Percentiles rank a stretch among this genome's conserved stretches.
These are phyloP conservation scores for Rhinocladiella similis DNA, from an alignment of 2,329 filamentous ascomycete species.

Conservation along the genomic window DNA sequence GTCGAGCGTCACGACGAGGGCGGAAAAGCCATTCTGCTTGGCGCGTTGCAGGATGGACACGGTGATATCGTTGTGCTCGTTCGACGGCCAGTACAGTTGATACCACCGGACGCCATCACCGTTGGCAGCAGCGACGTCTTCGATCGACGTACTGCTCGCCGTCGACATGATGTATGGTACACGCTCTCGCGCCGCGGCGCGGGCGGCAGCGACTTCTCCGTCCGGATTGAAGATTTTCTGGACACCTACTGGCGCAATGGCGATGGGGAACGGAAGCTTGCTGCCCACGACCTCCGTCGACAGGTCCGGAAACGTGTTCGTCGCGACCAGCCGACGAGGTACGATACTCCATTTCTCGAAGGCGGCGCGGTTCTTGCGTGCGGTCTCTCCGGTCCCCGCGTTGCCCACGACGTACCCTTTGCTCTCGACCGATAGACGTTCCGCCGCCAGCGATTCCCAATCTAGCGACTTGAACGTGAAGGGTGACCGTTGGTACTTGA, in stretches of 20 bases:
- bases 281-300: slow-evolving; percentile 54
- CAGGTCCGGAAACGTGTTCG: slow-evolving; percentile 52
- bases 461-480: slow-evolving; percentile 61
- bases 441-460: slow-evolving; percentile 57
- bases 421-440: slow-evolving; percentile 47
- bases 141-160: slow-evolving; percentile 63
- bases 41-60: slow-evolving; percentile 63
- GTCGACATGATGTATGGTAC: slow-evolving; percentile 70
- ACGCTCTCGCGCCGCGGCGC: slow-evolving; percentile 59
- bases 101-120: slow-evolving; percentile 63
- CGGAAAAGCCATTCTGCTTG: slow-evolving; percentile 61
- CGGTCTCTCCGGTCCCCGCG: slow-evolving; percentile 61
- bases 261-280: slow-evolving; percentile 55
- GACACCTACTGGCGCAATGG: slow-evolving; percentile 68
- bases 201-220: slow-evolving; percentile 63
- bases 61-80: slow-evolving; percentile 60
- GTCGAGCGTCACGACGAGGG: slow-evolving; percentile 71
- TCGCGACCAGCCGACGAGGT: slow-evolving; percentile 46
- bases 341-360: slow-evolving; percentile 50
- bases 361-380: slow-evolving; percentile 60
- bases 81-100: slow-evolving; percentile 72
- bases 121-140: slow-evolving; percentile 63
- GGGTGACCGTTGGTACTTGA: slow-evolving; percentile 50
- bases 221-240: slow-evolving; percentile 67
- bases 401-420: slow-evolving; percentile 65